Evolutionary conservation across 768 basidiomycete species (phyloP).

Genomic region (Kwoniella sp.): DNA sequence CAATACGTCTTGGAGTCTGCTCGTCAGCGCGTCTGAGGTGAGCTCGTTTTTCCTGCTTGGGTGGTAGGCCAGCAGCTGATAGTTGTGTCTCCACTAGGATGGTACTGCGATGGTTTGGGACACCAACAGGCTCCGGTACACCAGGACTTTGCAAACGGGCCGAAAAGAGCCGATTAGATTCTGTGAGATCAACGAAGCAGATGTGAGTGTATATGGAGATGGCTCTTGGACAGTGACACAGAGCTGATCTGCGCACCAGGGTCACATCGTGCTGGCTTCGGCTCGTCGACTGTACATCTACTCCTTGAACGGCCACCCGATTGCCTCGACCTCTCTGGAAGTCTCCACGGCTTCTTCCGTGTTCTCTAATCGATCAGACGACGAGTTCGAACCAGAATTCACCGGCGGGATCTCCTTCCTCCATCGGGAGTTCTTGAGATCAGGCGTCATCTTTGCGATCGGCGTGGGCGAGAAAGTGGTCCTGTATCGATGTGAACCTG

Average conservation of each 20-base stretch:
- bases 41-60: constrained; percentile 10
- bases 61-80: constrained; percentile 2
- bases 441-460: constrained; percentile 79
- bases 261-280: constrained; percentile 85
- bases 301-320: constrained; percentile 81
- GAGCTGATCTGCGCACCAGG: constrained; percentile 60
- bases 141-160: constrained; percentile 70
- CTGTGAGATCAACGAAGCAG: constrained; percentile 81
- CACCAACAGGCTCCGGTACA: constrained; percentile 77
- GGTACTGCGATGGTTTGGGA: constrained; percentile 90
- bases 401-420: constrained; percentile 81
- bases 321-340: constrained; percentile 60
- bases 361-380: constrained; percentile 64
- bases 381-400: constrained; percentile 56
- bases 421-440: constrained; percentile 79
- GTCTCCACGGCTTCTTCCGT: constrained; percentile 25
- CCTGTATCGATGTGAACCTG: constrained; percentile 81
- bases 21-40: constrained; percentile 73
- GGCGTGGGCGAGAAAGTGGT: constrained; percentile 74
- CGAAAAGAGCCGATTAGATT: constrained; percentile 67
- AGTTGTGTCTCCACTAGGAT: constrained; percentile 58
- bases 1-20: constrained; percentile 78
- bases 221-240: constrained; percentile 8
- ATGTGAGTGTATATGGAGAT: constrained; percentile 61
- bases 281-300: constrained; percentile 70